Percentiles rank a stretch among this genome's conserved stretches.
phyloP scores from a whole-genome alignment of 2,329 filamentous ascomycete genomes.

The Ascosphaera pollenicola region DNA sequence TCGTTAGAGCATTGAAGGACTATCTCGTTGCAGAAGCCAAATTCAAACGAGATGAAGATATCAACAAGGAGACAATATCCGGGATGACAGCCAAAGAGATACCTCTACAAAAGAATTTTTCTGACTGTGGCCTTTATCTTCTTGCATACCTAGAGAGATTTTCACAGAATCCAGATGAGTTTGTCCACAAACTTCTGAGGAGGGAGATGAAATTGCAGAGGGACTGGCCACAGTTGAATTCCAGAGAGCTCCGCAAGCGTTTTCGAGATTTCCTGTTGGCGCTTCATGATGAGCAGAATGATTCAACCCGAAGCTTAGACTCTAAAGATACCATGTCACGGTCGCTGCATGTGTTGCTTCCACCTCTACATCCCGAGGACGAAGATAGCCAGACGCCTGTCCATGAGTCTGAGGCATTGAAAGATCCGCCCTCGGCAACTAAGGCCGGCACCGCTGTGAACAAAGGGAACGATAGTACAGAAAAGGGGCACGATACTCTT shows the following conservation, averaged over 20 bases:
- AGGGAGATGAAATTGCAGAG: conserved; percentile 35
- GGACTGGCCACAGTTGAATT: conserved; percentile 32
- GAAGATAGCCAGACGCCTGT: background rate
- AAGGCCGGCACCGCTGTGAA: background rate
- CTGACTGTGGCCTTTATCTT: conserved; percentile 75
- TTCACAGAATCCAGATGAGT: conserved; percentile 47
- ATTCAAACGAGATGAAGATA: conserved; percentile 32
- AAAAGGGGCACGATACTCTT: background rate
- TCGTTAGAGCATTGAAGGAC: conserved; percentile 46
- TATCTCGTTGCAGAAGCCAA: conserved; percentile 57
- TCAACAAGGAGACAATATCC: conserved; percentile 24
- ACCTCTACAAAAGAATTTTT: conserved; percentile 62
- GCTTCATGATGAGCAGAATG: conserved; percentile 37
- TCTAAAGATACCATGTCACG: background rate
- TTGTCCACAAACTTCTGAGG: conserved; percentile 43
- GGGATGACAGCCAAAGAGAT: conserved; percentile 53
- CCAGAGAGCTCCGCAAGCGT: conserved; percentile 36
- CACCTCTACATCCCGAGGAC: background rate
- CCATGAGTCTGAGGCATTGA: background rate
- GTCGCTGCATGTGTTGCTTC: background rate
- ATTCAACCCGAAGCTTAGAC: conserved; percentile 1
- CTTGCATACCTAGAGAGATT: conserved; percentile 72
- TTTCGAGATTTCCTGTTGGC: conserved; percentile 45
- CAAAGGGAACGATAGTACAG: background rate
- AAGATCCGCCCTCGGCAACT: no score